Base-by-base conservation (phyloP, 306 rosid species). In the Pyrus communis region DNA sequence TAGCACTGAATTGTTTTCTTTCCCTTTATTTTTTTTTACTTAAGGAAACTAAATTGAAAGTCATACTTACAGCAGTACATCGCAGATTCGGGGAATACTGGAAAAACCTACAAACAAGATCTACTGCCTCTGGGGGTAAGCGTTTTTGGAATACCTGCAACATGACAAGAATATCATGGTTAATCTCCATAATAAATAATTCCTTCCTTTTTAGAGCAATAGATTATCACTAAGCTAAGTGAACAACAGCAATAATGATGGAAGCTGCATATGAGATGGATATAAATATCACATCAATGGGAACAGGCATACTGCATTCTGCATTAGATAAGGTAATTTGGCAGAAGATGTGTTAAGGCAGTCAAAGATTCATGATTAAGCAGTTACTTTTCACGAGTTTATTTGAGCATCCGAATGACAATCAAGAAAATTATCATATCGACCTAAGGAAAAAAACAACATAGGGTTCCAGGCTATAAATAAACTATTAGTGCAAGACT, bases 81-180 rank as follows among this genome's bases (percentile, higher is more conserved):
- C 99, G 89, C 87, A 95, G 83, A 83, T 95, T 93, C 54, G 99
- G 99, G 45, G 99, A 95, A 82, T 95, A 95, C 92, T 95, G 99
- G 79, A 95, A 95, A 83, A 95, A 95, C 87, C 99, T 86, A 85
- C 99, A 95, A 51, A 95, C 98, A 67, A 95, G 97, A 80, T 95
- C 99, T 75, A 95, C 99, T 12, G 99, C 99, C 87, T 95, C 99
- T 68, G 98, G 99, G 76, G 99, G 97, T 69, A 95, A 82, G 80
- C 99, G 97, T 76, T 95, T 95, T 86, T 92, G 97, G 78, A 95
- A 95, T 75, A 95, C 99, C 99, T 95, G 88, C 69, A 67, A 70
- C 65, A 78, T 49, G 64, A 55, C 71, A 74, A 30, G 78, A 73
- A 38, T 61, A 43, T 54, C 61, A 78, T 69, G 68, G 30, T 60